Base-by-base conservation (phyloP, 768 basidiomycete genomes). In the Mycena filopes region DNA sequence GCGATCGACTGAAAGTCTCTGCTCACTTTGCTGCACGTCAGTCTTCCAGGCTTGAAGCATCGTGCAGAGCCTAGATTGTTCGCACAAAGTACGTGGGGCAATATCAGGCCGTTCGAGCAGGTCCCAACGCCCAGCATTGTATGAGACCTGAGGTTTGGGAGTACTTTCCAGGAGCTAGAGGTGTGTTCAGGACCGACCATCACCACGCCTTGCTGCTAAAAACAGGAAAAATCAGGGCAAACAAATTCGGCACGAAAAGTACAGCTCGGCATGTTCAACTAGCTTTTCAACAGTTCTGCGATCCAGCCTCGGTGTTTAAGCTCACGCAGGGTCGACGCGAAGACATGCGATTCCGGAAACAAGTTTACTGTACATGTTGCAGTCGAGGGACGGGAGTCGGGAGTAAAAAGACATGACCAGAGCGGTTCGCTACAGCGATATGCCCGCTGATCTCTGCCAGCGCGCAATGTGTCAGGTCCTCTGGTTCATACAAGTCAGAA, bases 401-500 rank as follows among this genome's bases (percentile, higher is more conserved):
- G 25, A 69, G 57, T 15, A 65, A 31, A 55, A 66, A 69, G 23
- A 70, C 66, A 9, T 55, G 33, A 11, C 77, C 77, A 10, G 57
- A 41, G 7, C 77, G 70, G 33, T 74, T 74, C 21, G 70, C 73
- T 21, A 78, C 29, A 4, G 67, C 75, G 23, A 78, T 73, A 15
- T 56, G 59, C 2, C 77, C 77, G 23, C 73, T 77, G 53, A 69
- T 66, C 28, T 78, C 77, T 9, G 74, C 77, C n/a, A 78, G 67
- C 26, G 76, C 73, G 57, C 76, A 78, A 12, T 71, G 67, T 25
- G 72, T 75, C 18, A 76, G 54, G 45, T 78, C 77, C 26, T 78
- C 76, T 67, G 41, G 12, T 43, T 15, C 9, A 29, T 41, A 46
- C 25, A 25, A 41, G 23, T 28, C 3, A 56, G 45, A 36, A 15